Conservation (phyloP, 257 asterid genomes). For the Rubia yunnanensis region DNA sequence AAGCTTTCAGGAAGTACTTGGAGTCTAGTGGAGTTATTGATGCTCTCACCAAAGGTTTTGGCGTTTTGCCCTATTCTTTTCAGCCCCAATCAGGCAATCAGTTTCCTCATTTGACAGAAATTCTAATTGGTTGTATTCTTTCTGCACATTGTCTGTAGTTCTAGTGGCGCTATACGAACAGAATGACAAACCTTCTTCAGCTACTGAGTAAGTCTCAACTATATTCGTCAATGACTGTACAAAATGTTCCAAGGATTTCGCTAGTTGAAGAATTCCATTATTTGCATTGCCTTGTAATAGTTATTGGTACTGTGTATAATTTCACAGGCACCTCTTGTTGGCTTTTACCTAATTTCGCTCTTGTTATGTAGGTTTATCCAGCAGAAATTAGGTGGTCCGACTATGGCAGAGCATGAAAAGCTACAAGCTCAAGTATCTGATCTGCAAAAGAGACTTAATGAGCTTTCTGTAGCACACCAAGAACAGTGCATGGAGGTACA, state of each 20-base stretch:
- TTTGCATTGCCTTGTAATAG: not conserved
- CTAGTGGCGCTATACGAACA: conserved; percentile 90
- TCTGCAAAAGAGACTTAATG: conserved; percentile 47
- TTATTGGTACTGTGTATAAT: not conserved
- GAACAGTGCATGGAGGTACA: conserved; percentile 70
- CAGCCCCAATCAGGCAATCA: not conserved
- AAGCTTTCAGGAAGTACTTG: conserved; percentile 83
- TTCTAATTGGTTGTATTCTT: not conserved
- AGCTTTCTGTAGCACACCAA: conserved; percentile 57
- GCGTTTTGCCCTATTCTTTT: conserved; percentile 22
- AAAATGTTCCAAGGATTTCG: not conserved
- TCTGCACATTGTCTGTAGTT: conserved; percentile 28
- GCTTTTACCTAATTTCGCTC: conserved; percentile 1
- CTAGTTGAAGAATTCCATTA: too few relatives aligned
- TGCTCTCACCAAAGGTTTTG: conserved; percentile 73
- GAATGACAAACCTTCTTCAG: conserved; percentile 86
- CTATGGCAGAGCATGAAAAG: conserved; percentile 71
- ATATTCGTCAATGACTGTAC: not conserved
- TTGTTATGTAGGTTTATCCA: conserved; percentile 61
- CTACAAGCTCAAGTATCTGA: conserved; percentile 65
- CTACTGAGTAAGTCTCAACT: conserved; percentile 65
- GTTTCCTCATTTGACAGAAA: conserved; percentile 3
- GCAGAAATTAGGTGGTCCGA: conserved; percentile 87
- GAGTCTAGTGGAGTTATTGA: conserved; percentile 90
- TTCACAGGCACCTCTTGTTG: not conserved